Percentiles rank a stretch among this genome's conserved stretches.
Evolutionary conservation across 83 land plant genomes (phyloP).

Genomic region (Picea abies): DNA sequence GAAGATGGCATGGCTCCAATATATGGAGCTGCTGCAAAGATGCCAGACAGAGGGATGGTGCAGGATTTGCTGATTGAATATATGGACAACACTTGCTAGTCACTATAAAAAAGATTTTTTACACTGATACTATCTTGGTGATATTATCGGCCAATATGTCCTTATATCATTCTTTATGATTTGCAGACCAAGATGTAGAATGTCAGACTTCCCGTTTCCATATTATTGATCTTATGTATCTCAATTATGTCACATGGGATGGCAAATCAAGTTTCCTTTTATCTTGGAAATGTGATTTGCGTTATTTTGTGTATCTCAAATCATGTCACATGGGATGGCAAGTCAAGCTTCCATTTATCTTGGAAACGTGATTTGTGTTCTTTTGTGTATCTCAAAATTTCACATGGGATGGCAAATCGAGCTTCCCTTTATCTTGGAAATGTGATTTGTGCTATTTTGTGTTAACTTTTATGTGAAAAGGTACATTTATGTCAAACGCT

Average conservation of each 20-base stretch:
- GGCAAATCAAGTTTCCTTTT: not conserved
- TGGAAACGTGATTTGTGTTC: not conserved
- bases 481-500: not conserved
- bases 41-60: conserved; percentile 92
- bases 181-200: not conserved
- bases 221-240: not conserved
- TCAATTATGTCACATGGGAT: not conserved
- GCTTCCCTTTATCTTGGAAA: not conserved
- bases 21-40: conserved; percentile 97
- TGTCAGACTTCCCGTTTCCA: not conserved
- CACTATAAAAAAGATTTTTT: not conserved
- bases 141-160: not conserved
- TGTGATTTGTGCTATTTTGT: not conserved
- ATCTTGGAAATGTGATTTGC: not conserved
- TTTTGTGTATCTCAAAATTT: not conserved
- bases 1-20: conserved; percentile 97
- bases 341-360: not conserved
- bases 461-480: too few species aligned
- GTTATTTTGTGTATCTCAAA: not conserved
- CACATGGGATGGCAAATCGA: too few species aligned
- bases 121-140: not conserved
- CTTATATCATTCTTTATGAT: not conserved
- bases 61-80: conserved; percentile 80
- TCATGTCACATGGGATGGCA: not conserved
- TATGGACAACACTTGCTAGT: conserved; percentile 84